Conservation (phyloP, 164 flowering plant species). For the Buxus sempervirens region DNA sequence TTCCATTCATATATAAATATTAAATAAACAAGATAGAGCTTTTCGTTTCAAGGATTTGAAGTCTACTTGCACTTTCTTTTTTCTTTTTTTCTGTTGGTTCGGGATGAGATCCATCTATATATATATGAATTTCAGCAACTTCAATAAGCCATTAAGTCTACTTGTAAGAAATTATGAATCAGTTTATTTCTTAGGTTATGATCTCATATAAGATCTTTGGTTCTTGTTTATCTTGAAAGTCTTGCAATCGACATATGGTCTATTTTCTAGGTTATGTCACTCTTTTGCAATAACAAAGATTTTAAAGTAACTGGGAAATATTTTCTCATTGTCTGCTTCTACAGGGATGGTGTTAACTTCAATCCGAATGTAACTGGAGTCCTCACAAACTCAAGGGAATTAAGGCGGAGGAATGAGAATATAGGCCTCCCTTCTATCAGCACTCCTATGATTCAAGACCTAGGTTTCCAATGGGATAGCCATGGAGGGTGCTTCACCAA, state of each 20-base stretch:
- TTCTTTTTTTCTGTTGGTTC: too few relatives aligned
- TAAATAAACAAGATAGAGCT: neutral
- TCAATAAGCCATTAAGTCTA: too few relatives aligned
- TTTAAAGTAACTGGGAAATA: neutral
- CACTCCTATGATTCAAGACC: constrained; percentile 42
- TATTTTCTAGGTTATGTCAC: neutral
- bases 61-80: constrained; percentile 3
- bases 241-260: neutral
- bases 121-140: neutral
- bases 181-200: too few relatives aligned
- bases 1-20: neutral
- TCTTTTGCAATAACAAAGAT: too few relatives aligned
- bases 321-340: constrained; percentile 1
- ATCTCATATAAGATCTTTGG: too few relatives aligned
- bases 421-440: constrained; percentile 22
- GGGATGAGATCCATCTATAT: neutral
- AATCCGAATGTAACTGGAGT: constrained; percentile 16
- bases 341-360: constrained; percentile 21
- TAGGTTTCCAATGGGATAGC: constrained; percentile 37
- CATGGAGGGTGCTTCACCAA: constrained; percentile 22
- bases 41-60: constrained; percentile 9
- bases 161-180: too few relatives aligned
- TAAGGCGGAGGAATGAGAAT: constrained; percentile 24
- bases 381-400: constrained; percentile 20
- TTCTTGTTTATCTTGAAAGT: neutral